Evolutionary conservation across 345 rosid genomes (phyloP).

Genomic region (Eucalyptus caleyi): DNA sequence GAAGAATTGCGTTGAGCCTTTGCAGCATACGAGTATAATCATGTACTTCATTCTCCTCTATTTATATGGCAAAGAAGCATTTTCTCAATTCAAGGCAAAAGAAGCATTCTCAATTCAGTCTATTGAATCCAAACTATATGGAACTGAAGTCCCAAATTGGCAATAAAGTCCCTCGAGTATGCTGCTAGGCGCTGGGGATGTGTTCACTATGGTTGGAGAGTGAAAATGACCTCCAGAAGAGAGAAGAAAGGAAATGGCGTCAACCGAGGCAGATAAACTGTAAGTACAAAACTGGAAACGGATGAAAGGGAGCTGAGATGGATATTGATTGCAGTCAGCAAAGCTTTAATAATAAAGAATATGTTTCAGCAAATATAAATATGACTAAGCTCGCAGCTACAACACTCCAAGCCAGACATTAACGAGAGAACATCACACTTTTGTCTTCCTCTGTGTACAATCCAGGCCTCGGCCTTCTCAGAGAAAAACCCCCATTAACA

Average conservation of each 20-base stretch:
- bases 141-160: background rate
- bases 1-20: background rate
- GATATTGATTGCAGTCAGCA: background rate
- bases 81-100: background rate
- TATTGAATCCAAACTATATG: background rate
- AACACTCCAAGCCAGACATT: background rate
- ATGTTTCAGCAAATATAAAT: background rate
- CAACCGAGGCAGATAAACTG: background rate
- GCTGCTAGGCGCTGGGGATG: background rate
- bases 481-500: background rate
- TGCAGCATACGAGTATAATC: background rate
- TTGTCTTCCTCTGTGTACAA: background rate
- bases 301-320: background rate
- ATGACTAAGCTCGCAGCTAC: background rate
- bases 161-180: background rate
- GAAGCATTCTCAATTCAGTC: background rate
- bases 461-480: background rate
- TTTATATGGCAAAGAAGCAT: background rate
- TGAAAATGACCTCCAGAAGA: background rate
- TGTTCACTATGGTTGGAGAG: background rate
- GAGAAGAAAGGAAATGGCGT: background rate
- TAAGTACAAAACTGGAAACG: background rate
- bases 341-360: background rate
- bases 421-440: background rate
- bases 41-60: background rate